Conservation (phyloP, 164 flowering plant species). For the Echeveria elegans region DNA sequence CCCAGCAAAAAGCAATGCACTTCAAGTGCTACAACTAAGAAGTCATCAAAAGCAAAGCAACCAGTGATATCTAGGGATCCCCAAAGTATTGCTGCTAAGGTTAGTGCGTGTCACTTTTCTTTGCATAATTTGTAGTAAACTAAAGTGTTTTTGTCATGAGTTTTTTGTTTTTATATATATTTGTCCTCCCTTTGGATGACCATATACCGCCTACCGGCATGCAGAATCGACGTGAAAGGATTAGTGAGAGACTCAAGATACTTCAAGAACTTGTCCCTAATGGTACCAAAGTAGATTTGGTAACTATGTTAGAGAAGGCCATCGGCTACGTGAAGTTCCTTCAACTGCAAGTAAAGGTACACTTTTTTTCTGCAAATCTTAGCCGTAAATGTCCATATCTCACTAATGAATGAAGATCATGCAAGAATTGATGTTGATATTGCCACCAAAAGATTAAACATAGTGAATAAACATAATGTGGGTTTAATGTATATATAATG, state of each 20-base stretch:
- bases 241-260: constrained; percentile 78
- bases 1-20: constrained; percentile 8
- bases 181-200: constrained; percentile 5
- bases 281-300: constrained; percentile 94
- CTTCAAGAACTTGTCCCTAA: constrained; percentile 90
- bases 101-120: background rate
- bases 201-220: no score
- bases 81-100: constrained; percentile 11
- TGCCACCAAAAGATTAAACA: no score
- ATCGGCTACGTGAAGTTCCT: constrained; percentile 93
- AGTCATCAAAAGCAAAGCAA: background rate
- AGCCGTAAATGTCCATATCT: no score
- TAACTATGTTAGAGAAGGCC: constrained; percentile 93
- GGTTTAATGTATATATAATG: no score
- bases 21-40: background rate
- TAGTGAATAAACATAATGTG: no score
- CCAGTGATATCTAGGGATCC: constrained; percentile 1
- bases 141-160: background rate
- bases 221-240: constrained; percentile 86
- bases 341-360: constrained; percentile 91
- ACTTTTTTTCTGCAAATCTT: background rate
- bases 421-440: no score
- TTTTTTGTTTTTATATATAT: background rate
- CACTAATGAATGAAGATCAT: no score
- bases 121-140: background rate